phyloP scores from a whole-genome alignment of 805 yeast species.

The Barnettozyma californica region DNA sequence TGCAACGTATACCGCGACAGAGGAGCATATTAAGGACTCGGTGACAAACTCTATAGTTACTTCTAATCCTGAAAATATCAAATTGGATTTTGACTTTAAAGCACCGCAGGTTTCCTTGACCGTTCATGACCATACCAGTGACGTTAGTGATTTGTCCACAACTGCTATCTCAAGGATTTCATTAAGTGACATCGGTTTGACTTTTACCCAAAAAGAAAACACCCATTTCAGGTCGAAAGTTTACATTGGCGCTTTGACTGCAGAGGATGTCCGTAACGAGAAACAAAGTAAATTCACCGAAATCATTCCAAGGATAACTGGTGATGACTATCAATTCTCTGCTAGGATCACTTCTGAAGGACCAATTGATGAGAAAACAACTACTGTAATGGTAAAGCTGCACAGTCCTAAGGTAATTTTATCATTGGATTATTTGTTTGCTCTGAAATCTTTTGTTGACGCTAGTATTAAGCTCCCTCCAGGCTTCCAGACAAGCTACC shows the following conservation, averaged over 20 bases:
- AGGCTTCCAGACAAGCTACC: conserved; percentile 1
- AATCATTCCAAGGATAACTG: conserved; percentile 65
- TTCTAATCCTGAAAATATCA: conserved; percentile 22
- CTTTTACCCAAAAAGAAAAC: conserved; percentile 45
- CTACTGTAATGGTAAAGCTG: conserved; percentile 53
- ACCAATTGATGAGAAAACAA: conserved; percentile 32
- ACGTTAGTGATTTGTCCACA: conserved; percentile 30
- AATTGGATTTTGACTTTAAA: conserved; percentile 45
- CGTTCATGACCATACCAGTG: conserved; percentile 47
- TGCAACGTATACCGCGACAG: conserved; percentile 23
- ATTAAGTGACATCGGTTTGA: conserved; percentile 50
- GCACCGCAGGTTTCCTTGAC: conserved; percentile 63
- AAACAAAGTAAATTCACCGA: conserved; percentile 70
- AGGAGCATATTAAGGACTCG: conserved; percentile 13
- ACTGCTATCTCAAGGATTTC: conserved; percentile 52
- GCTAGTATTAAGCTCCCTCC: conserved; percentile 34
- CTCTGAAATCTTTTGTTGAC: conserved; percentile 59
- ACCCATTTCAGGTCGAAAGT: conserved; percentile 56
- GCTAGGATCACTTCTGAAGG: conserved; percentile 45
- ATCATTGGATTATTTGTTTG: conserved; percentile 82
- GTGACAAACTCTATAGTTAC: conserved; percentile 17
- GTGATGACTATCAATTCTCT: conserved; percentile 66
- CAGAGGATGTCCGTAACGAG: conserved; percentile 63
- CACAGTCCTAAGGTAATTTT: conserved; percentile 78
- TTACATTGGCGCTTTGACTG: conserved; percentile 65